These are phyloP conservation scores for Pythium dissimile DNA, from an alignment of 352 stramenopile genomes.

Conservation along the genomic window DNA sequence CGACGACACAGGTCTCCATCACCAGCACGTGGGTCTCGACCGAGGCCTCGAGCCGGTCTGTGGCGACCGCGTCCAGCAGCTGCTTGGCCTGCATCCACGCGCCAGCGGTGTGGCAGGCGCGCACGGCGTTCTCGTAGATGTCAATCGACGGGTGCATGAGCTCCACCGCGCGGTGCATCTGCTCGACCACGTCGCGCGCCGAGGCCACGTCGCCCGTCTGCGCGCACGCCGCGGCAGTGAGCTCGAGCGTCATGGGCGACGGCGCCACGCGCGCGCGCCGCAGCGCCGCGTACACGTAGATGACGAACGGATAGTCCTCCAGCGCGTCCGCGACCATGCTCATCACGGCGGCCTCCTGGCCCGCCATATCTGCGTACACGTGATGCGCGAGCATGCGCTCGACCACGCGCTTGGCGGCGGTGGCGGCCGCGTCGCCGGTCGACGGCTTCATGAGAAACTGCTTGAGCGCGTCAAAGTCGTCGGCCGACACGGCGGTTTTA, in stretches of 20 bases:
- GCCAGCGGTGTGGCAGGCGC: slow-evolving; percentile 37
- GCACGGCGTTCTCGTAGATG: slow-evolving; percentile 75
- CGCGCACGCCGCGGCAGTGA: slow-evolving; percentile 54
- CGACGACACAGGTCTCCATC: slow-evolving; percentile 48
- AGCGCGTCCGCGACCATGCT: slow-evolving; percentile 70
- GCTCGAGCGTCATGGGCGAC: slow-evolving; percentile 69
- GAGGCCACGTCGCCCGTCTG: slow-evolving; percentile 47
- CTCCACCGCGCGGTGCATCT: slow-evolving; percentile 64
- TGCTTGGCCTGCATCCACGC: slow-evolving; percentile 76
- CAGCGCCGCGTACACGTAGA: slow-evolving; percentile 57
- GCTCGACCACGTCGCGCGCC: slow-evolving; percentile 57
- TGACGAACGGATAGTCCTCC: slow-evolving; percentile 46
- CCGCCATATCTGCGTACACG: slow-evolving; percentile 61
- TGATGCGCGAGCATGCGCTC: slow-evolving; percentile 47
- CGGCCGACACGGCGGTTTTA: slow-evolving; percentile 27
- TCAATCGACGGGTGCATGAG: slow-evolving; percentile 63
- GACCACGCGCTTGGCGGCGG: slow-evolving; percentile 44
- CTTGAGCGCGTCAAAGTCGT: slow-evolving; percentile 67
- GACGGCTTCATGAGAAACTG: slow-evolving; percentile 46
- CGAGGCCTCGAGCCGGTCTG: slow-evolving; percentile 50
- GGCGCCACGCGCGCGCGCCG: slow-evolving; percentile 50
- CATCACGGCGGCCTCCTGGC: slow-evolving; percentile 74
- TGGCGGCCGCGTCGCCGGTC: slow-evolving; percentile 27
- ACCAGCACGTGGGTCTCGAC: slow-evolving; percentile 45
- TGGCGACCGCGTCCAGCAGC: slow-evolving; percentile 59